Percentiles rank a stretch among this genome's conserved stretches.
Evolutionary conservation across 495 filamentous ascomycete species (phyloP).

Genomic region (Sporormia fimetaria): DNA sequence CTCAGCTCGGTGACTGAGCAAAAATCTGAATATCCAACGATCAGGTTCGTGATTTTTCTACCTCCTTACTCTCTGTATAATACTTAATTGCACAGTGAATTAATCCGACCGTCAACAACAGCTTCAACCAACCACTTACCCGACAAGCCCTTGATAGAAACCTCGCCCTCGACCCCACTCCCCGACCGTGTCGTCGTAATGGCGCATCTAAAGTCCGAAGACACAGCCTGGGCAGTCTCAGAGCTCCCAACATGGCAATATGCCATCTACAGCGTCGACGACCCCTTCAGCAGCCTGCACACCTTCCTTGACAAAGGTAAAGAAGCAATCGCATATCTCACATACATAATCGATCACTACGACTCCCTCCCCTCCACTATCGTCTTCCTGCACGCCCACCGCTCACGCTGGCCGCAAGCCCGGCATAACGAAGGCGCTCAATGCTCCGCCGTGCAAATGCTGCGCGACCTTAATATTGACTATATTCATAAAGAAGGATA

Average conservation of each 20-base stretch:
- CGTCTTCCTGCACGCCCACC: constrained; percentile 42
- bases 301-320: constrained; percentile 48
- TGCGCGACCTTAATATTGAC: constrained; percentile 34
- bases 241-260: constrained; percentile 27
- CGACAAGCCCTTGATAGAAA: no score
- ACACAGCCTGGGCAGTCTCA: constrained; percentile 2
- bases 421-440: constrained; percentile 39
- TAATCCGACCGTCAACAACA: no score
- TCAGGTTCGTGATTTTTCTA: no score
- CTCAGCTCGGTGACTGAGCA: no score
- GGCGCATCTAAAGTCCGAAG: constrained; percentile 1
- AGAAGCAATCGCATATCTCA: constrained; percentile 46
- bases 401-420: constrained; percentile 30
- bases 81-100: no score
- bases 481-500: constrained; percentile 39
- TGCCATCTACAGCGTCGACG: constrained; percentile 43
- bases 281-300: constrained; percentile 31
- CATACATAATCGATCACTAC: constrained; percentile 44
- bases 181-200: constrained; percentile 7
- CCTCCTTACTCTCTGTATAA: no score
- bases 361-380: constrained; percentile 37
- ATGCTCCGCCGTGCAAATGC: constrained; percentile 25
- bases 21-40: no score
- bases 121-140: no score
- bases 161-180: no score